Base-by-base conservation (phyloP, 2,329 filamentous ascomycete genomes). In the Pestalotiopsis sp. region DNA sequence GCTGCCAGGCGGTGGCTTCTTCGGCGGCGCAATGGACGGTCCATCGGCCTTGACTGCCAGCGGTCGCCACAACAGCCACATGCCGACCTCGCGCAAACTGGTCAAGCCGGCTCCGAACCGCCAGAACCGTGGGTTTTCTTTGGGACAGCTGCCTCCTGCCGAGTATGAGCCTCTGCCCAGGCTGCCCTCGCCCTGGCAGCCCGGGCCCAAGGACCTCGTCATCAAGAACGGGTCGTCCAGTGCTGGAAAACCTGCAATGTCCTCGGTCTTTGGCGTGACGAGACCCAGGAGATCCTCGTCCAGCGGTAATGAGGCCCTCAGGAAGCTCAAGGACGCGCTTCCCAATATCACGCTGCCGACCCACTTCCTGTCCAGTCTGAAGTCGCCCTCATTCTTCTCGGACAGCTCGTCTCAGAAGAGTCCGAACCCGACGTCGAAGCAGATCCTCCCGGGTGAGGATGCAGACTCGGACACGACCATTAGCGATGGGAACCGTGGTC, bases 221-320 rank as follows among this genome's bases (percentile, higher is more conserved):
- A 71, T 82, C 36, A 71, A 78, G 4, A 72, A 78, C 67, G 72
- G 76, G 65, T 58, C 77, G 71, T 67, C 76, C 23, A 38, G 31
- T 36, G 31, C 14, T 31, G 13, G 38, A 82, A 36, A 77, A 69
- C 79, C 79, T 2, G 77, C 81, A 11, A 76, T 89, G 38, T 80
- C 83, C 12, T 78, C 80, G 3, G 84, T 86, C 2, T 84, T 89
- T 67, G 79, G 80, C n/a, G 80, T 81, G 20, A 79, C 78, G 9
- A 81, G 86, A 64, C 82, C 83, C 59, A 79, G 81, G 13, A 81
- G 88, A 23, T 86, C 88, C 20, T 82, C 84, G 17, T 90, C 88
- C 2, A 83, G 83, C 3, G 85, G 88, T 14, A 82, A 87, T 41
- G 88, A 90, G 67, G 85, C 87, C 4, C 75, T 91, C 31, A 89